Evolutionary conservation across 1,139 yeast genomes (phyloP).

Genomic region (Hyphopichia fennica): DNA sequence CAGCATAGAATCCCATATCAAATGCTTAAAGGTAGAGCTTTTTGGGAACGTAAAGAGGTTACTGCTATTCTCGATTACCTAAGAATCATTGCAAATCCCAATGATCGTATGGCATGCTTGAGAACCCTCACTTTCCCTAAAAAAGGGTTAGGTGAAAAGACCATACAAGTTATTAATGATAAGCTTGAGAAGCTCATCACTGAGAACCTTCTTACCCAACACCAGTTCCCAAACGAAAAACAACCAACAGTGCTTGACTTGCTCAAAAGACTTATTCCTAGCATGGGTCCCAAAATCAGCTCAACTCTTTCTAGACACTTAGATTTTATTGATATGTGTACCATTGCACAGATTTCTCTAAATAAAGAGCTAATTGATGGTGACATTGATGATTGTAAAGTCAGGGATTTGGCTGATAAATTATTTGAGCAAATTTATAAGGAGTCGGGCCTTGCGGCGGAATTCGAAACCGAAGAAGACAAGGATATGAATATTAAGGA

Average conservation of each 20-base stretch:
- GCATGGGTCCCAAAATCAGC: not conserved
- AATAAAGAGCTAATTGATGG: not conserved
- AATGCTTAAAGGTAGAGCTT: constrained; percentile 69
- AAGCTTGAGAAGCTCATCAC: not conserved
- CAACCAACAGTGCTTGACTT: not conserved
- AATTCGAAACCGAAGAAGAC: constrained; percentile 25
- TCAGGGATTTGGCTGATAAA: not conserved
- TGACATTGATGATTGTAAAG: too few relatives aligned
- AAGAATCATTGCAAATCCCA: constrained; percentile 55
- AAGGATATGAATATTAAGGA: constrained; percentile 40
- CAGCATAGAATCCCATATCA: constrained; percentile 59
- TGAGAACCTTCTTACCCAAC: not conserved
- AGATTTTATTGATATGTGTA: constrained; percentile 27
- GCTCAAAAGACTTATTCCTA: not conserved
- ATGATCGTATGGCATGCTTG: constrained; percentile 59
- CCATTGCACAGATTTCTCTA: constrained; percentile 9
- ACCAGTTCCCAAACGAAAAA: not conserved
- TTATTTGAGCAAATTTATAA: constrained; percentile 28
- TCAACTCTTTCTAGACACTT: constrained; percentile 19
- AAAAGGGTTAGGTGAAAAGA: constrained; percentile 69
- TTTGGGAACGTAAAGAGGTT: constrained; percentile 80
- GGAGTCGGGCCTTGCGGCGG: constrained; percentile 31
- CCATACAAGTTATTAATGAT: constrained; percentile 36
- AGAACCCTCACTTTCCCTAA: constrained; percentile 62
- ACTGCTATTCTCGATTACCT: constrained; percentile 61